These are phyloP conservation scores for Cladorrhinum sp. DNA, from an alignment of 2,329 filamentous ascomycete species.

Conservation along the genomic window DNA sequence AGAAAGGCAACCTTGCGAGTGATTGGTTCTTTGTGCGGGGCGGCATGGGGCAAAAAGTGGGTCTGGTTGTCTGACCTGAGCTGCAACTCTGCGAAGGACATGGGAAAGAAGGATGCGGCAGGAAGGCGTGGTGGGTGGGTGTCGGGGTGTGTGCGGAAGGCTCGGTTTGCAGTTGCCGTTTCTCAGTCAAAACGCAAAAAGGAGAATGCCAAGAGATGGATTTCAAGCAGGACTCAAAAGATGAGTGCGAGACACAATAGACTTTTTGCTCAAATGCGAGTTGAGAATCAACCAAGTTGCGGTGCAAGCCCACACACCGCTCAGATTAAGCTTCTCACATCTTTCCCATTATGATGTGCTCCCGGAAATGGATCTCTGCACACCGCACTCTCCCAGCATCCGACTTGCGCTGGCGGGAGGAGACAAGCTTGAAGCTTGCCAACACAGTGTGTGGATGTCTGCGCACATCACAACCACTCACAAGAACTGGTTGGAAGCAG, in stretches of 20 bases:
- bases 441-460: conserved; percentile 6
- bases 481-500: background rate
- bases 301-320: conserved; percentile 1
- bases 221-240: background rate
- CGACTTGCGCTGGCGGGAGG: background rate
- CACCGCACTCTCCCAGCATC: background rate
- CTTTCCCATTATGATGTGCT: background rate
- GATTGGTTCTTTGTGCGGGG: conserved; percentile 18
- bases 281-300: background rate
- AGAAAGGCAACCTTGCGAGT: conserved; percentile 10
- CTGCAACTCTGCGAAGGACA: background rate
- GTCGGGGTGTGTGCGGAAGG: background rate
- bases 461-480: conserved; percentile 2
- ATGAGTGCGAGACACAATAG: background rate
- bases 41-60: conserved; percentile 12
- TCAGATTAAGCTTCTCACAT: background rate
- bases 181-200: conserved; percentile 7
- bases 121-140: background rate
- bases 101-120: conserved; percentile 11
- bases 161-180: background rate
- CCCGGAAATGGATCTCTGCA: background rate
- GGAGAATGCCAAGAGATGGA: background rate
- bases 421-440: background rate
- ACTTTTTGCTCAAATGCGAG: background rate
- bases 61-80: conserved; percentile 17